Evolutionary conservation across 208 protist species (phyloP).

Genomic region (Acanthamoeba royreba): DNA sequence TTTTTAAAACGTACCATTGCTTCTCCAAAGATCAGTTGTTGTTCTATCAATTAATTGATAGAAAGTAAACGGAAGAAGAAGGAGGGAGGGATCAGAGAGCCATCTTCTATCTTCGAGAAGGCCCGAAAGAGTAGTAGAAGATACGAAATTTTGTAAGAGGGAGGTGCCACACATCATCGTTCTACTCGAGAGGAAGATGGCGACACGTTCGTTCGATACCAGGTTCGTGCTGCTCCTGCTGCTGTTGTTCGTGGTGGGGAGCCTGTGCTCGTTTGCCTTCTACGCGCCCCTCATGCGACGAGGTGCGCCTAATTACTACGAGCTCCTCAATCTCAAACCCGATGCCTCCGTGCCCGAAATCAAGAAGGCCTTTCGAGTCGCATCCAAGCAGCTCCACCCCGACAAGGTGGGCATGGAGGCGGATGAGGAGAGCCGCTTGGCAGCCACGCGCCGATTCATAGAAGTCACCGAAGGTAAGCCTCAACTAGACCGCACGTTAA

Average conservation of each 20-base stretch:
- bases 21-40: no score
- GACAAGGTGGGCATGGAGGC: background rate
- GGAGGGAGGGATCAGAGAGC: no score
- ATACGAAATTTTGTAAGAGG: no score
- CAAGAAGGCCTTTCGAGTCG: constrained; percentile 16
- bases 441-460: background rate
- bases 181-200: background rate
- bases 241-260: constrained; percentile 20
- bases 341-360: constrained; percentile 22
- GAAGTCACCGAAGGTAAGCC: background rate
- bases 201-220: background rate
- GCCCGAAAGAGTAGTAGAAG: no score
- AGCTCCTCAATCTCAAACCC: background rate
- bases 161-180: no score
- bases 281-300: background rate
- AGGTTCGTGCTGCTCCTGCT: background rate
- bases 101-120: no score
- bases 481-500: background rate
- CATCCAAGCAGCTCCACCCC: background rate
- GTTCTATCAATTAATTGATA: no score
- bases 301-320: constrained; percentile 35
- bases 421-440: background rate
- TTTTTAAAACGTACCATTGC: no score
- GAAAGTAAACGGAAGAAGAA: no score
- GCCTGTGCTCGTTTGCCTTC: constrained; percentile 5